Conservation (phyloP, 805 yeast species). For the Metschnikowia amazonensis region DNA sequence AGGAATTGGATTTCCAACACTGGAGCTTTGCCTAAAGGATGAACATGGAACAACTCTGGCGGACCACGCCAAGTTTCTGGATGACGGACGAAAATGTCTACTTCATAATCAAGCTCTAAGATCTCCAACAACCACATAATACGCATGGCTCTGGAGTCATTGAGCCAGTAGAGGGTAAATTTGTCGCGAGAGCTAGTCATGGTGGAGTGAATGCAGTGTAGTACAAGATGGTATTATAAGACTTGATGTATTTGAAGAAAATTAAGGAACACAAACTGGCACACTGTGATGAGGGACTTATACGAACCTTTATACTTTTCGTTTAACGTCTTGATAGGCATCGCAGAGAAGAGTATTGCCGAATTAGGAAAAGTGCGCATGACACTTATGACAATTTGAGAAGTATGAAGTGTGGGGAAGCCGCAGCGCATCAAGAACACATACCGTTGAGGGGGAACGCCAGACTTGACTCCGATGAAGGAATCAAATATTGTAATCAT, state of each 20-base stretch:
- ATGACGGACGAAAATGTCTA: constrained; percentile 51
- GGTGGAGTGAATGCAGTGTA: neutral
- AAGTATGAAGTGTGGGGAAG: constrained; percentile 6
- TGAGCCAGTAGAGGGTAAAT: constrained; percentile 34
- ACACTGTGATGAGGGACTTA: neutral
- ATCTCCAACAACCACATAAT: constrained; percentile 65
- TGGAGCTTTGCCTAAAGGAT: constrained; percentile 65
- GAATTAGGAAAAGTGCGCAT: constrained; percentile 5
- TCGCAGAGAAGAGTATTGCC: constrained; percentile 1
- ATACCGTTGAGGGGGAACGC: neutral
- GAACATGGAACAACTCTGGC: constrained; percentile 45
- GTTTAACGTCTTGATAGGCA: neutral
- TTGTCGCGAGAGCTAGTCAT: constrained; percentile 12
- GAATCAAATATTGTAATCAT: no score
- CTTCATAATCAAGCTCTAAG: constrained; percentile 50
- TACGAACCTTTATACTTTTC: neutral
- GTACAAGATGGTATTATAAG: neutral
- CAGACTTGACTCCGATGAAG: no score
- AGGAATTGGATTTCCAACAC: constrained; percentile 41
- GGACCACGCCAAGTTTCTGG: constrained; percentile 39
- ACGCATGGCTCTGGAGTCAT: constrained; percentile 57
- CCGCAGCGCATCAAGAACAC: neutral
- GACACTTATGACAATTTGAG: constrained; percentile 3
- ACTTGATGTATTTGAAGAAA: neutral
- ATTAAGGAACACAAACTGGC: neutral